Conservation (phyloP, 2,329 filamentous ascomycete species). For the Monilinia laxa region DNA sequence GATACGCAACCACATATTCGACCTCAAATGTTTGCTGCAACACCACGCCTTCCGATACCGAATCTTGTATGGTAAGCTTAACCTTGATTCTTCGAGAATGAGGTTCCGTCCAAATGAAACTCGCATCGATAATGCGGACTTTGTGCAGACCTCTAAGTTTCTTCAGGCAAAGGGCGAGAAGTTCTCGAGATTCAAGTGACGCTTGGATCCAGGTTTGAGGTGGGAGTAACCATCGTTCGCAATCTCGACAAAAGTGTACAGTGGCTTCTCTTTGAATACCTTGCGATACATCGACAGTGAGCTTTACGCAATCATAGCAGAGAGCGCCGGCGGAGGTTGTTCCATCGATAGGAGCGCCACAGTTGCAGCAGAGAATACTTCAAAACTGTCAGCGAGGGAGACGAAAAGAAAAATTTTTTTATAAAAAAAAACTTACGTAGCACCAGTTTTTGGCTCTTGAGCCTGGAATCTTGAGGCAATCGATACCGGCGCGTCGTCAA, state of each 20-base stretch:
- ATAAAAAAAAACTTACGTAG: constrained; percentile 51
- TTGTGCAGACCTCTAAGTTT: constrained; percentile 84
- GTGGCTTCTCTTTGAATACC: constrained; percentile 89
- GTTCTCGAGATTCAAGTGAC: constrained; percentile 81
- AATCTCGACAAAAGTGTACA: constrained; percentile 89
- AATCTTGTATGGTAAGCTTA: constrained; percentile 87
- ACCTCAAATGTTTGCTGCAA: constrained; percentile 96
- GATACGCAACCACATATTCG: constrained; percentile 82
- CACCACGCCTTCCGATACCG: constrained; percentile 60
- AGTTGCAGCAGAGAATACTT: constrained; percentile 97
- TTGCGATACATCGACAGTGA: constrained; percentile 88
- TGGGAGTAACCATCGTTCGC: constrained; percentile 88
- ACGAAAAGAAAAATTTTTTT: neutral
- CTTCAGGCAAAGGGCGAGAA: constrained; percentile 86
- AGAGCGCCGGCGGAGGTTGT: constrained; percentile 81
- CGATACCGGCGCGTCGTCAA: constrained; percentile 54
- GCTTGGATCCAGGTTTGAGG: constrained; percentile 85
- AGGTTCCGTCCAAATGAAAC: constrained; percentile 97
- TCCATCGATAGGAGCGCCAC: constrained; percentile 92
- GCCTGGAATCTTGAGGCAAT: constrained; percentile 43
- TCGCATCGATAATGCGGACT: constrained; percentile 91
- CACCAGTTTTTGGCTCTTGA: constrained; percentile 42
- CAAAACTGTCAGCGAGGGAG: constrained; percentile 29
- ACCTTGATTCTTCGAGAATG: constrained; percentile 90
- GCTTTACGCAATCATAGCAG: constrained; percentile 93